Evolutionary conservation across 2,329 filamentous ascomycete species (phyloP).

Genomic region (Ustilaginoidea virens): DNA sequence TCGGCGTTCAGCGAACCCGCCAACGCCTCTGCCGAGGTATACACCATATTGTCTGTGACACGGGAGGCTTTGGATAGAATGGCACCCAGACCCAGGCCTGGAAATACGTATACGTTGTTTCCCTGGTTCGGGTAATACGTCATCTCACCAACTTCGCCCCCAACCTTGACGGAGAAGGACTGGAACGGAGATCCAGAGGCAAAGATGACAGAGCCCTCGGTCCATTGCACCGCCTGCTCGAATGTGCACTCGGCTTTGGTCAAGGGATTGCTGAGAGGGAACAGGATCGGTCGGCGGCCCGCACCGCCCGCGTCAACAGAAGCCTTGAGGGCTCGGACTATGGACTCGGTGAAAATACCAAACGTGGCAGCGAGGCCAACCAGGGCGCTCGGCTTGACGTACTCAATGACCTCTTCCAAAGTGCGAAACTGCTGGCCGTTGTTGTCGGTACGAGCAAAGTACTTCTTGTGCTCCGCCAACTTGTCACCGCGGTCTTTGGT

Average conservation of each 20-base stretch:
- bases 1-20: constrained; percentile 63
- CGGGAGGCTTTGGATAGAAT: constrained; percentile 79
- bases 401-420: constrained; percentile 82
- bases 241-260: constrained; percentile 97
- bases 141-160: constrained; percentile 35
- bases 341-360: constrained; percentile 81
- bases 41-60: constrained; percentile 93
- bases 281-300: constrained; percentile 76
- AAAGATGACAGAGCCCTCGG: constrained; percentile 81
- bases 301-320: constrained; percentile 46
- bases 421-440: constrained; percentile 56
- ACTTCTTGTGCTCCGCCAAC: constrained; percentile 78
- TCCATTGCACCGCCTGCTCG: constrained; percentile 82
- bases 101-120: constrained; percentile 88
- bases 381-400: constrained; percentile 86
- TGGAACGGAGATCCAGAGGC: constrained; percentile 90
- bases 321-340: constrained; percentile 55
- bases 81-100: constrained; percentile 82
- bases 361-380: constrained; percentile 91
- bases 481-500: constrained; percentile 86
- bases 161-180: constrained; percentile 48
- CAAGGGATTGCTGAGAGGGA: constrained; percentile 90
- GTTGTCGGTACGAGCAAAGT: constrained; percentile 51
- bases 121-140: constrained; percentile 72
- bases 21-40: constrained; percentile 75